Evolutionary conservation across 768 basidiomycete species (phyloP).

Genomic region (Phanerodontia chrysosporium): DNA sequence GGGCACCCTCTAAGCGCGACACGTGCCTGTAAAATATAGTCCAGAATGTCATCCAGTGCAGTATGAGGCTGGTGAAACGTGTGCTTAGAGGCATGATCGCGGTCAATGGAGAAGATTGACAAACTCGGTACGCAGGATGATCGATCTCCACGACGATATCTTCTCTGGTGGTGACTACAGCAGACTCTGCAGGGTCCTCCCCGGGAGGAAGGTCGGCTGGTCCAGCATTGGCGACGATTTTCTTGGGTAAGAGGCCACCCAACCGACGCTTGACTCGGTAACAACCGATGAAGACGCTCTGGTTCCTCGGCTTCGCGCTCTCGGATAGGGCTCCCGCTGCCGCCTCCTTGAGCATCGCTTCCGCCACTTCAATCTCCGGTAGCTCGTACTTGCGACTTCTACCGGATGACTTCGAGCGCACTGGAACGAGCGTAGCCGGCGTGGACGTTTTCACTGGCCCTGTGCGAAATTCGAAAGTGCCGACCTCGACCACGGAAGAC

Average conservation of each 20-base stretch:
- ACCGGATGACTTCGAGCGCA: neutral
- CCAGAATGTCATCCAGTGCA: slow-evolving; percentile 18
- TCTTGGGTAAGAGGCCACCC: neutral
- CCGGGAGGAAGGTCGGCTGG: neutral
- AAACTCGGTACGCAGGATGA: neutral
- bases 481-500: neutral
- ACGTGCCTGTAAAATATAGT: slow-evolving; percentile 20
- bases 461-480: slow-evolving; percentile 2
- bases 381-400: neutral
- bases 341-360: neutral
- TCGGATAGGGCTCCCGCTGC: neutral
- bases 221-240: slow-evolving; percentile 15
- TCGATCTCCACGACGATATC: slow-evolving; percentile 1
- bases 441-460: neutral
- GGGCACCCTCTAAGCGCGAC: neutral
- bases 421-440: neutral
- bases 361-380: neutral
- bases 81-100: neutral
- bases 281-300: slow-evolving; percentile 16
- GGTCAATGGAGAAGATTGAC: neutral
- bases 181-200: neutral
- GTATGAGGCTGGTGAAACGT: slow-evolving; percentile 14
- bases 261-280: slow-evolving; percentile 16
- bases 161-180: neutral
- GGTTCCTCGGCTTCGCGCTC: slow-evolving; percentile 6